Evolutionary conservation across 257 asterid genomes (phyloP).

Genomic region (Lantana camara): DNA sequence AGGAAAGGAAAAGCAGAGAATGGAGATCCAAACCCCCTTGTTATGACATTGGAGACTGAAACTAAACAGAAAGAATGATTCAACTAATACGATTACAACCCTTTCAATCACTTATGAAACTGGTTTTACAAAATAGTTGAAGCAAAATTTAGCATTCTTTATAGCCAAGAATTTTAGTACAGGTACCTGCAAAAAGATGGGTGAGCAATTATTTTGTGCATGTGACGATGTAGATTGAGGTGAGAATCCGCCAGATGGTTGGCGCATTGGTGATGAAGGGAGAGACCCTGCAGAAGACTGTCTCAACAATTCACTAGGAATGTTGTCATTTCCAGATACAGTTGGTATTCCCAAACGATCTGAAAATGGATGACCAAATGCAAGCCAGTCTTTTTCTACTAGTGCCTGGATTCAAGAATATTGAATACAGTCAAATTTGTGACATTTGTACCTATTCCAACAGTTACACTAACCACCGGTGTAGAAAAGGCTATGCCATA

Average conservation of each 20-base stretch:
- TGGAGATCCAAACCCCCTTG: slow-evolving; percentile 9
- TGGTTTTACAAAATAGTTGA: slow-evolving; percentile 10
- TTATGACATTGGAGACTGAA: not conserved
- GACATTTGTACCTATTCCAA: not conserved
- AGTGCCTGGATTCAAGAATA: slow-evolving; percentile 63
- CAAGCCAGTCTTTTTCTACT: slow-evolving; percentile 97
- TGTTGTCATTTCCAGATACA: slow-evolving; percentile 65
- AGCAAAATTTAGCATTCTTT: slow-evolving; percentile 1
- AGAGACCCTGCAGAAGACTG: slow-evolving; percentile 78
- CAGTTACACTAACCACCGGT: not conserved
- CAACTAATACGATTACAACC: slow-evolving; percentile 5
- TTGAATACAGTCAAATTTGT: slow-evolving; percentile 5
- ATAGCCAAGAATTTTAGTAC: slow-evolving; percentile 7
- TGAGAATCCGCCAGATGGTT: slow-evolving; percentile 58
- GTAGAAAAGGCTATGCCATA: not conserved
- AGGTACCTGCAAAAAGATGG: slow-evolving; percentile 90
- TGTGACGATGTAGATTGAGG: slow-evolving; percentile 77
- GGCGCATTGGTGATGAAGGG: slow-evolving; percentile 76
- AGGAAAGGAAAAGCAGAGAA: not conserved
- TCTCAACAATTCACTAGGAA: slow-evolving; percentile 68
- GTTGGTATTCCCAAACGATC: slow-evolving; percentile 90
- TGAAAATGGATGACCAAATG: slow-evolving; percentile 99
- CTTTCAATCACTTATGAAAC: not conserved
- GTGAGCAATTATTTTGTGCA: slow-evolving; percentile 82
- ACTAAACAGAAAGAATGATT: not conserved